These are phyloP conservation scores for Pichia occidentalis DNA, from an alignment of 805 yeast genomes.

Conservation along the genomic window DNA sequence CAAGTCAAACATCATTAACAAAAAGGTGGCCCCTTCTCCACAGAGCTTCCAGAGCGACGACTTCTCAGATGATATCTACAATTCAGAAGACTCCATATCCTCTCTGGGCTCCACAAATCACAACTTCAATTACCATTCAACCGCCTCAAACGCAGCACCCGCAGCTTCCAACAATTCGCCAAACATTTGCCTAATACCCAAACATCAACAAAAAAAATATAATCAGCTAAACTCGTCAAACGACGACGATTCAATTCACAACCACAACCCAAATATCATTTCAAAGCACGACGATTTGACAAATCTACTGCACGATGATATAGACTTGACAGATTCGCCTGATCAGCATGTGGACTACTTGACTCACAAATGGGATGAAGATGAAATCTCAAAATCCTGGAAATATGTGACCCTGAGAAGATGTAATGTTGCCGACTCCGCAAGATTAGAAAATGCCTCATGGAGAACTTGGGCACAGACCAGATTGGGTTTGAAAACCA, in stretches of 20 bases:
- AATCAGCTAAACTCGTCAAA: conserved; percentile 3
- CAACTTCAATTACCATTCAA: too few relatives aligned
- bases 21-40: conserved; percentile 1
- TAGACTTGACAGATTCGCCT: conserved; percentile 73
- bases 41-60: conserved; percentile 25
- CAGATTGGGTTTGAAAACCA: conserved; percentile 61
- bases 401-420: conserved; percentile 79
- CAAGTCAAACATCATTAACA: conserved; percentile 4
- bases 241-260: conserved; percentile 15
- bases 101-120: conserved; percentile 16
- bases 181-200: conserved; percentile 25
- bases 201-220: conserved; percentile 26
- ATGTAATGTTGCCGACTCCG: conserved; percentile 76
- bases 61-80: conserved; percentile 21
- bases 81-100: conserved; percentile 26
- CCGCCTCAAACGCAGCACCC: too few relatives aligned
- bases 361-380: conserved; percentile 93
- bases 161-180: too few relatives aligned
- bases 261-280: conserved; percentile 13
- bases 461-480: conserved; percentile 99
- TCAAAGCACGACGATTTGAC: conserved; percentile 7
- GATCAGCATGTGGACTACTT: conserved; percentile 89
- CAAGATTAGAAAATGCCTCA: conserved; percentile 74
- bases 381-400: conserved; percentile 93
- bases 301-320: conserved; percentile 64